A percentile compares a stretch with the other conserved stretches of the same genome.
Conservation (phyloP, 2,329 filamentous ascomycete species). For the Akanthomyces dipterigenus region DNA sequence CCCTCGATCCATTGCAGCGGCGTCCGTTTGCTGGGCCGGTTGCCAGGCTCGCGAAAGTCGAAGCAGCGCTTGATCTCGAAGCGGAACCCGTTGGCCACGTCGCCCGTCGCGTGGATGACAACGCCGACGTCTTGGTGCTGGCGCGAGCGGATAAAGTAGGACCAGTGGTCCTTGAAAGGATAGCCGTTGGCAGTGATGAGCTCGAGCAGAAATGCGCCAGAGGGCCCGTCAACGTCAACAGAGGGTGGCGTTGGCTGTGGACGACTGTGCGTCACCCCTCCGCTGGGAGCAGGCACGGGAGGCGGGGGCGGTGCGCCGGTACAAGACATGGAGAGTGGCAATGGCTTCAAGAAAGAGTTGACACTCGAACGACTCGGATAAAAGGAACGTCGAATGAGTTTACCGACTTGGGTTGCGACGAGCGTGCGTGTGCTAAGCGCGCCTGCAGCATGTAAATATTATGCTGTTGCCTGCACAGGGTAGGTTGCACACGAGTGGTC, state of each 20-base stretch:
- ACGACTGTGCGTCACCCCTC: no score
- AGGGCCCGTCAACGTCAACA: slow-evolving; percentile 15
- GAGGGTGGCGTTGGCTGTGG: neutral
- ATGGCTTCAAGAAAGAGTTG: neutral
- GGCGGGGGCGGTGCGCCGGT: neutral
- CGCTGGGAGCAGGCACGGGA: neutral
- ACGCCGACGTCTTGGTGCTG: slow-evolving; percentile 18
- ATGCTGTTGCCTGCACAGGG: no score
- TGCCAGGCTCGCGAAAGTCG: slow-evolving; percentile 15
- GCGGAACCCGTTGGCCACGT: slow-evolving; percentile 25
- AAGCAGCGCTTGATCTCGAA: slow-evolving; percentile 24
- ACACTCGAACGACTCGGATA: no score
- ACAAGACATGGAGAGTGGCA: neutral
- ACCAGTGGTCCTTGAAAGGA: slow-evolving; percentile 31
- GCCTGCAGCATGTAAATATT: no score
- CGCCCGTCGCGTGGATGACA: slow-evolving; percentile 24
- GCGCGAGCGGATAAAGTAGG: slow-evolving; percentile 22
- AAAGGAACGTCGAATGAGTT: no score
- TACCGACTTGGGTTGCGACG: no score
- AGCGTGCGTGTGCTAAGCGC: no score
- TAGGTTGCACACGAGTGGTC: no score
- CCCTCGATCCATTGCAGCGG: slow-evolving; percentile 26
- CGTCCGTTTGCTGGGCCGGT: slow-evolving; percentile 18
- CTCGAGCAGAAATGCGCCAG: slow-evolving; percentile 21
- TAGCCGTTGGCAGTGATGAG: slow-evolving; percentile 25